Conservation (phyloP, 2,329 filamentous ascomycete species). For the Apiospora hydei region DNA sequence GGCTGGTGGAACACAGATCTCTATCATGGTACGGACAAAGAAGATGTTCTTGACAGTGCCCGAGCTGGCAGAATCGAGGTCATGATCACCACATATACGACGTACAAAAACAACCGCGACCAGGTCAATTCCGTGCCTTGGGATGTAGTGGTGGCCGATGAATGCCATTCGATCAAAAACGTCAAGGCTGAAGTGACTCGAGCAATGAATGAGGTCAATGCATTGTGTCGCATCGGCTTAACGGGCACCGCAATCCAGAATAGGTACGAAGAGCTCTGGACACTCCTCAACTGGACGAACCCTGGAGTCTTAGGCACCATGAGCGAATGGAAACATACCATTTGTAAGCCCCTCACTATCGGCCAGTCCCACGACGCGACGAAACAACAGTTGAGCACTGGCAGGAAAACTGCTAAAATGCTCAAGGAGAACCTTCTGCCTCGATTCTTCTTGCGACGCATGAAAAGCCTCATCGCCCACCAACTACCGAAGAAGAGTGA, state of each 20-base stretch:
- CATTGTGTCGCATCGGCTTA: conserved; percentile 88
- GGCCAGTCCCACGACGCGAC: conserved; percentile 96
- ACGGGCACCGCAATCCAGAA: conserved; percentile 98
- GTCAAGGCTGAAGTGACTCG: conserved; percentile 77
- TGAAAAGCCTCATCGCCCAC: conserved; percentile 90
- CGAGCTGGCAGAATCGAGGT: conserved; percentile 82
- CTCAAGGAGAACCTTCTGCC: conserved; percentile 89
- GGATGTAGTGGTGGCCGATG: conserved; percentile 94
- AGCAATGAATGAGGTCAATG: conserved; percentile 89
- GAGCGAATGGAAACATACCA: conserved; percentile 78
- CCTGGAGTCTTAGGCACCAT: conserved; percentile 73
- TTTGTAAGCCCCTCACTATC: conserved; percentile 80
- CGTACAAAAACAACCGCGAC: conserved; percentile 80
- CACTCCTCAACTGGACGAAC: conserved; percentile 93
- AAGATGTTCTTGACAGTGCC: conserved; percentile 75
- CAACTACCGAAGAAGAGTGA: conserved; percentile 96
- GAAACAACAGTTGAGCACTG: conserved; percentile 78
- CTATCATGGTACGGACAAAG: conserved; percentile 76
- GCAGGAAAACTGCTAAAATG: conserved; percentile 81
- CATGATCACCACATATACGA: conserved; percentile 92
- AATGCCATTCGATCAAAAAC: conserved; percentile 91
- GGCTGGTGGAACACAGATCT: conserved; percentile 92
- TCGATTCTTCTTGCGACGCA: conserved; percentile 86
- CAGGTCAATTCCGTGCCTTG: conserved; percentile 84
- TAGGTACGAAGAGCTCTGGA: conserved; percentile 97